Base-by-base conservation (phyloP, 805 yeast genomes). In the Lachancea nothofagi region DNA sequence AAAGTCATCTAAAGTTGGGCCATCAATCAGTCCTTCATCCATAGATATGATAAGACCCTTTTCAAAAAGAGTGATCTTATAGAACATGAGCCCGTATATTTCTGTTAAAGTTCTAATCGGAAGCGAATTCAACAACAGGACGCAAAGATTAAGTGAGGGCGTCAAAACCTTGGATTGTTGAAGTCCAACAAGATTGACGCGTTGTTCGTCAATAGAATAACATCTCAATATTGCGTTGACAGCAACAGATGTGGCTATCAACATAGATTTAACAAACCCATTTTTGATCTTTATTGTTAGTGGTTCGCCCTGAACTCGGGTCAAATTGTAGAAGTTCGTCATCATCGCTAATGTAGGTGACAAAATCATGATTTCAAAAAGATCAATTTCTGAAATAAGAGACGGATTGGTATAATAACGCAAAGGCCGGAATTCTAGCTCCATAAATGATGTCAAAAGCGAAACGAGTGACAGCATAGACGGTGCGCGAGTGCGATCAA, bases 341-440 rank as follows among this genome's bases (percentile, higher is more conserved):
- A 56, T 23, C 51, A 56, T 52, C 7, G 53, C 51, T 6, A 56
- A 34, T 3, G 43, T 20, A 3, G 57, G 51, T 2, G 52, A 45
- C 14, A 56, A 31, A 1, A 55, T 43, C 19, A 51, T 36, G 18
- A 52, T 41, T 19, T 53, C 56, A 31, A 53, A 55, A 23, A 47
- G 40, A 40, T 56, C 57, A 7, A 53, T 45, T 4, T 40, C 35
- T 7, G 28, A 28, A 12, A 45, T 36, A 29, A 42, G 41, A 5
- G 45, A 45, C 15, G 26, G 34, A 13, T 42, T 34, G 2, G 56
- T 48, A 30, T 50, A 54, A 23, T 23, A 46, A 8, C 43, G 40
- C 15, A 54, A 38, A 3, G 54, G 51, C 9, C 40, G 28, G 32
- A 55, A 49, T 4, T 44, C 31, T 13, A 29, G 20, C 7, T 46